phyloP scores from a whole-genome alignment of 2,329 filamentous ascomycete genomes.

The Westerdykella sp. region DNA sequence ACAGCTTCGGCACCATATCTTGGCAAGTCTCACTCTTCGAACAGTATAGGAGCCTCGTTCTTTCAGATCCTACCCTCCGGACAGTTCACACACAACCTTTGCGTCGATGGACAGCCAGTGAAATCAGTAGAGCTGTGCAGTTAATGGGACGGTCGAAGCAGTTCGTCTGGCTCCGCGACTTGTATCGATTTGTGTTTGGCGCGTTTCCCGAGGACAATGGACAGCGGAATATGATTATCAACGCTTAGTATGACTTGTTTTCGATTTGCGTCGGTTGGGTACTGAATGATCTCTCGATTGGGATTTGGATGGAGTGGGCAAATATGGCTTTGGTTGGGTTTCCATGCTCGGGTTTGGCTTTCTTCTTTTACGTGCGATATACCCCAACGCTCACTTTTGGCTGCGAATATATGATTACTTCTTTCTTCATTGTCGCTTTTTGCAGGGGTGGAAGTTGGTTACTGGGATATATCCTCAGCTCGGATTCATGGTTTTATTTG shows the following conservation, averaged over 20 bases:
- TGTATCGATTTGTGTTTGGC: constrained; percentile 79
- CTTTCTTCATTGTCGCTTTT: no score
- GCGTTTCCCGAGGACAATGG: constrained; percentile 75
- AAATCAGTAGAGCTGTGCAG: constrained; percentile 72
- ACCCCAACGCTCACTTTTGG: constrained; percentile 25
- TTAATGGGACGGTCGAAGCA: constrained; percentile 67
- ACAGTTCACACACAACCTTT: constrained; percentile 45
- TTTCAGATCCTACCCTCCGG: constrained; percentile 62
- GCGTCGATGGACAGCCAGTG: constrained; percentile 60
- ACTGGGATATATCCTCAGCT: no score
- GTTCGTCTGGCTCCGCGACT: constrained; percentile 72
- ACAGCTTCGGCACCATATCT: constrained; percentile 68
- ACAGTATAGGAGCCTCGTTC: constrained; percentile 73
- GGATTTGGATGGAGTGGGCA: no score
- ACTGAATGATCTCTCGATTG: no score
- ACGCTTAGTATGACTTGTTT: constrained; percentile 17
- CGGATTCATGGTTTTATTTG: no score
- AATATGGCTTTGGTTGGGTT: no score
- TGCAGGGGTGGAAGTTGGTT: no score
- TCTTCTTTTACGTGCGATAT: constrained; percentile 22
- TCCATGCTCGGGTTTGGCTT: background rate
- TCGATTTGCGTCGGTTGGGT: no score
- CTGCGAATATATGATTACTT: no score
- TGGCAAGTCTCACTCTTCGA: constrained; percentile 67
- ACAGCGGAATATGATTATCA: constrained; percentile 58